Evolutionary conservation across 352 stramenopile genomes (phyloP), one percentile per base, ranked within the genome.

Genomic region (Phytophthora megakarya): DNA sequence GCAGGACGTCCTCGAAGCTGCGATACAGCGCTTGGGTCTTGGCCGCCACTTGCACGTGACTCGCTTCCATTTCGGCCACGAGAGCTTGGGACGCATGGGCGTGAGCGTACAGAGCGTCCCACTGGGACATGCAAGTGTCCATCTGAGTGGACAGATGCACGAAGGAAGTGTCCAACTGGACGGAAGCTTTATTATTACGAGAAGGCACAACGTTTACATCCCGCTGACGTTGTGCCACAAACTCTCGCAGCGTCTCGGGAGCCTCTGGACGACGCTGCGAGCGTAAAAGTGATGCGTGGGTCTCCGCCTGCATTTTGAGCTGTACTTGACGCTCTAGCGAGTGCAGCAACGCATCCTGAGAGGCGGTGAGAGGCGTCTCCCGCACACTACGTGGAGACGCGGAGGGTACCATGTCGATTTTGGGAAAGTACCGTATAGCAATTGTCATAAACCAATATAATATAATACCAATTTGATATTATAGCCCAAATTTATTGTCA

Each of bases 1-100:
- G 65, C 42, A 89, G 46, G 7, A 80, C 70, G 54, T 78, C 84
- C 61, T 92, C 86, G 40, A 95, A 95, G 54, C 70, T 86, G 53
- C 86, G 75, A 52, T 93, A 93, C 49, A 95, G 61, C 16, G 86
- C 82, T 25, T 83, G 78, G 3, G 86, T 95, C 71, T 89, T 89
- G 52, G 73, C 65, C 21, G 80, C 81, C 23, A 95, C 84, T 49
- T 91, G 82, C 33, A 70, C 80, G 67, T 95, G 86, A 65, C 81
- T 89, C n/a, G 71, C 62, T 52, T 95, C 86, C 86, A 95, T 92
- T 38, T 93, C 82, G 15, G 87, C 75, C 22, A 95, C 81, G 11
- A 92, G 70, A 13, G 70, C 78, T 22, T 90, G 76, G 18, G 82
- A 84, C 21, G 83, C 54, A 26, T 89, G 75, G 5, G 84, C 82